Evolutionary conservation across 192 early-diverging fungal species (phyloP).

Genomic region (Podila verticillata): DNA sequence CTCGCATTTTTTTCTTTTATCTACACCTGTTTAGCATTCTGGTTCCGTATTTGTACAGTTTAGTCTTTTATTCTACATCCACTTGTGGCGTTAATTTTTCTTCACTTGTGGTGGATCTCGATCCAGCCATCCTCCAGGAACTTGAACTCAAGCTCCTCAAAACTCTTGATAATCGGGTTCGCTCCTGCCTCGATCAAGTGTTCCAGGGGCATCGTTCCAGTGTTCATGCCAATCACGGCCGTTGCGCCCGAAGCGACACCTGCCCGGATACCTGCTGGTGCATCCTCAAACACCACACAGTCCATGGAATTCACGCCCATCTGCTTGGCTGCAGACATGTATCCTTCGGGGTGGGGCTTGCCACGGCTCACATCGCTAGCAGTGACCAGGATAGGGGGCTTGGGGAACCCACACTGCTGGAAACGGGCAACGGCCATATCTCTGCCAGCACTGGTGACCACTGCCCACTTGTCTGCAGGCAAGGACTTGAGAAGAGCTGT

Average conservation of each 20-base stretch:
- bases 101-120: constrained; percentile 26
- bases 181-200: constrained; percentile 56
- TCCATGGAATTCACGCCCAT: constrained; percentile 43
- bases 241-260: constrained; percentile 49
- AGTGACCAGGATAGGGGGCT: constrained; percentile 39
- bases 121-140: constrained; percentile 49
- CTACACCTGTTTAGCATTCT: too few relatives aligned
- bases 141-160: constrained; percentile 49
- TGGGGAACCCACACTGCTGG: constrained; percentile 42
- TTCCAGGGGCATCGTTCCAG: constrained; percentile 53
- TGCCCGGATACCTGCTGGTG: constrained; percentile 57
- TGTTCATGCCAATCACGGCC: constrained; percentile 49
- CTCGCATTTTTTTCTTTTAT: too few relatives aligned
- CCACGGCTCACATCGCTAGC: constrained; percentile 41
- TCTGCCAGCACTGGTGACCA: constrained; percentile 56
- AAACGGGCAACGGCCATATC: constrained; percentile 55
- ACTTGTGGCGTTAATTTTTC: neutral
- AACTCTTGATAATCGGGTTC: constrained; percentile 44
- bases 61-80: neutral
- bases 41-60: neutral
- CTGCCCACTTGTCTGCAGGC: constrained; percentile 38
- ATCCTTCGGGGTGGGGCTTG: constrained; percentile 57
- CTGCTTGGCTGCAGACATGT: constrained; percentile 45
- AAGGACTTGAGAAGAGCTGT: constrained; percentile 34
- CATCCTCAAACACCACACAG: constrained; percentile 65